Evolutionary conservation across 768 basidiomycete species (phyloP).

Genomic region (Xerocomellus intermedius): DNA sequence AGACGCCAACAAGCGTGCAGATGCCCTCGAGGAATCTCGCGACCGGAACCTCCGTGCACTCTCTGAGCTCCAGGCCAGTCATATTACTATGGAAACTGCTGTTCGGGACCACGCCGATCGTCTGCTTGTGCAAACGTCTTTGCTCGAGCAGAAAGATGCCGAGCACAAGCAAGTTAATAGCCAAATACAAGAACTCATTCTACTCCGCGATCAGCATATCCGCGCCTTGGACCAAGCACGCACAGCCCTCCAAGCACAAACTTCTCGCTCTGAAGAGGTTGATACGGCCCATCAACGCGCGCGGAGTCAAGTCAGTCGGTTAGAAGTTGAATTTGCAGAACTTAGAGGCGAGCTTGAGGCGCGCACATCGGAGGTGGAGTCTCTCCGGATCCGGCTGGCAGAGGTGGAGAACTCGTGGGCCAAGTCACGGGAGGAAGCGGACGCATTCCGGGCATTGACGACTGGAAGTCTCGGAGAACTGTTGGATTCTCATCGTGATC

Average conservation of each 20-base stretch:
- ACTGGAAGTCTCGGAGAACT: constrained; percentile 85
- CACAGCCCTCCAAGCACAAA: constrained; percentile 70
- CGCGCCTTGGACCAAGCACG: constrained; percentile 86
- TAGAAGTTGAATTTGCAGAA: constrained; percentile 78
- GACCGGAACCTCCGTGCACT: constrained; percentile 62
- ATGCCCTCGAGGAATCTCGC: constrained; percentile 68
- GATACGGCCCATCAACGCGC: constrained; percentile 71
- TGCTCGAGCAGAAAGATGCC: constrained; percentile 74
- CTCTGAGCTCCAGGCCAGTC: constrained; percentile 65
- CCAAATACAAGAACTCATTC: constrained; percentile 69
- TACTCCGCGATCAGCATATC: constrained; percentile 79
- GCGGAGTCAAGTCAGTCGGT: constrained; percentile 60
- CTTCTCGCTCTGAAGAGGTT: constrained; percentile 75
- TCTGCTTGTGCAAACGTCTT: constrained; percentile 68
- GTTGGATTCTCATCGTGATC: constrained; percentile 82
- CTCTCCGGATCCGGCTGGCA: constrained; percentile 58
- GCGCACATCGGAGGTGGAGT: constrained; percentile 69
- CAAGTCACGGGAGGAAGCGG: constrained; percentile 91
- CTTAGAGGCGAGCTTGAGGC: constrained; percentile 80
- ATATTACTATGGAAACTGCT: constrained; percentile 56
- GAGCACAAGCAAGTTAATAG: constrained; percentile 63
- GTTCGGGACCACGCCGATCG: constrained; percentile 77
- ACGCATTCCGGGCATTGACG: constrained; percentile 82
- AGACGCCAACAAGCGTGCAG: constrained; percentile 75
- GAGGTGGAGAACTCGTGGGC: constrained; percentile 91